A percentile compares a stretch with the other conserved stretches of the same genome.
Evolutionary conservation across 306 rosid genomes (phyloP).

Genomic region (Quercus ilex): DNA sequence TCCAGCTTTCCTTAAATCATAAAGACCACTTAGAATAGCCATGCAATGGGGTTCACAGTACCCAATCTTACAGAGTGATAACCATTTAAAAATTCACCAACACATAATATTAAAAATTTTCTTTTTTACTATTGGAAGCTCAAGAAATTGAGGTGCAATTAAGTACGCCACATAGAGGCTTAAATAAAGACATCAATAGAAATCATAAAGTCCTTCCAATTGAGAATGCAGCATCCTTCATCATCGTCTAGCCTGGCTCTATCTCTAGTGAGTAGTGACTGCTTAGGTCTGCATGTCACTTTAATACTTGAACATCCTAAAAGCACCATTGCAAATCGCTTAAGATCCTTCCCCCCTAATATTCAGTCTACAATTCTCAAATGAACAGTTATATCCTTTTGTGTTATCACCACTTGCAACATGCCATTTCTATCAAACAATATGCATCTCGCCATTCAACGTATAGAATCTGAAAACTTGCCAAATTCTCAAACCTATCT

Average conservation of each 20-base stretch:
- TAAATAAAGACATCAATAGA: neutral
- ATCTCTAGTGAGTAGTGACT: neutral
- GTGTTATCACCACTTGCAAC: neutral
- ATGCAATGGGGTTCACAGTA: neutral
- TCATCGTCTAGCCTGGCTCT: neutral
- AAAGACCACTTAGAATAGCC: neutral
- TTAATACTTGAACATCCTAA: neutral
- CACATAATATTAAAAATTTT: too few relatives aligned
- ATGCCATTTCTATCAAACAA: neutral
- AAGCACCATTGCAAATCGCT: neutral
- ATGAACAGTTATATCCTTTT: neutral
- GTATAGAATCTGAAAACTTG: neutral
- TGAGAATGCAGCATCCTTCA: neutral
- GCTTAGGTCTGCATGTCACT: neutral
- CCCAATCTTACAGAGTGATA: neutral
- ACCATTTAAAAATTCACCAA: neutral
- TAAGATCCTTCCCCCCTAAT: neutral
- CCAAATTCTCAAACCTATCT: neutral
- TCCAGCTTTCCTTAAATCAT: neutral
- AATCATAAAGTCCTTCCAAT: neutral
- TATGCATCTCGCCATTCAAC: neutral
- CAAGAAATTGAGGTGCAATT: neutral
- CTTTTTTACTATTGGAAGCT: neutral
- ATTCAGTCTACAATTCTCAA: neutral
- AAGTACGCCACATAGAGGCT: neutral